A percentile compares a stretch with the other conserved stretches of the same genome.
Conservation (phyloP, 139 green algal species). For the Volvox africanus region DNA sequence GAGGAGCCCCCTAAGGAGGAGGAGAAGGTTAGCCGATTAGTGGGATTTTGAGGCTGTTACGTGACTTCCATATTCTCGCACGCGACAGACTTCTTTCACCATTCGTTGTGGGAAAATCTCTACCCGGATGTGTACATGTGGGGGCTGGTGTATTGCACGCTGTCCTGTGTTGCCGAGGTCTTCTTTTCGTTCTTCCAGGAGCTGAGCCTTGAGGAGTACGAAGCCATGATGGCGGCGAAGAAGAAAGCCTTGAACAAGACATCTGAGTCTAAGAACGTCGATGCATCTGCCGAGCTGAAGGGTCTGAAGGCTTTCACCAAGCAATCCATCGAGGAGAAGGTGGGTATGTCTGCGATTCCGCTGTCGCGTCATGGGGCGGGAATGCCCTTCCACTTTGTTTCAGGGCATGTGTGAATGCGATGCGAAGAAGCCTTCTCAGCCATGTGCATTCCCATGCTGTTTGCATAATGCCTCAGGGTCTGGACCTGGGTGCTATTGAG, state of each 20-base stretch:
- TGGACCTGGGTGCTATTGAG: conserved; percentile 54
- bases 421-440: too few relatives aligned
- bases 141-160: too few relatives aligned
- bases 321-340: conserved; percentile 35
- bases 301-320: conserved; percentile 54
- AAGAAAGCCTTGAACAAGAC: conserved; percentile 82
- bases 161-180: too few relatives aligned
- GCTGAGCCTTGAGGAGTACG: conserved; percentile 84
- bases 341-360: not conserved
- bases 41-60: too few relatives aligned
- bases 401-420: too few relatives aligned
- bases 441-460: too few relatives aligned
- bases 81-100: too few relatives aligned
- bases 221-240: conserved; percentile 81
- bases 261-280: conserved; percentile 57
- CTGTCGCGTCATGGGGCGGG: too few relatives aligned
- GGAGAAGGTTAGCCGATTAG: conserved; percentile 33
- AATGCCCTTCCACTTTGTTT: too few relatives aligned
- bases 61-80: too few relatives aligned
- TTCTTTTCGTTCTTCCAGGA: conserved; percentile 49
- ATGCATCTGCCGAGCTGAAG: conserved; percentile 48
- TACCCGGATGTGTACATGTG: too few relatives aligned
- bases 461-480: conserved; percentile 15
- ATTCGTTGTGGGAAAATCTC: too few relatives aligned
- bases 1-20: conserved; percentile 53